A percentile compares a stretch with the other conserved stretches of the same genome.
Evolutionary conservation across 306 rosid genomes (phyloP).

Genomic region (Astragalus glycyphyllos): DNA sequence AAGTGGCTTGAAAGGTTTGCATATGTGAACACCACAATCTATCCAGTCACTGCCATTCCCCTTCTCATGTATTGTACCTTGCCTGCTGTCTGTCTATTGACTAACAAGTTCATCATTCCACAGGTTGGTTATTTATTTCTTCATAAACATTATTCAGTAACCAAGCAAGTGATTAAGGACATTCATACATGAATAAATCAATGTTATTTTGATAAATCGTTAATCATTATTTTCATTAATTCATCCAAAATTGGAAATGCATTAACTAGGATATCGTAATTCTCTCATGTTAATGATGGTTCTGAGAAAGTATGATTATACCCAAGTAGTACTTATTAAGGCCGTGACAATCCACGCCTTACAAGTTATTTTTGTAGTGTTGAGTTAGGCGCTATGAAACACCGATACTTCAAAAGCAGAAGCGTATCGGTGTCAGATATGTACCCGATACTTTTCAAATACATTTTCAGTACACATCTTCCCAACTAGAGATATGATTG

Average conservation of each 20-base stretch:
- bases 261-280: slow-evolving; percentile 10
- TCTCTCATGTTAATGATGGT: not conserved
- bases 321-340: no score
- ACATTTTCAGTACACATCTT: no score
- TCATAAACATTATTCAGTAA: not conserved
- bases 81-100: slow-evolving; percentile 96
- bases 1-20: slow-evolving; percentile 97
- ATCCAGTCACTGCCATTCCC: slow-evolving; percentile 89
- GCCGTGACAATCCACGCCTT: no score
- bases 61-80: slow-evolving; percentile 90
- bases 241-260: slow-evolving; percentile 11
- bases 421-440: no score
- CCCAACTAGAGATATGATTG: no score
- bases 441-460: no score
- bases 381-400: not conserved
- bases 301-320: no score
- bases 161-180: slow-evolving; percentile 3
- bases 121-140: slow-evolving; percentile 67
- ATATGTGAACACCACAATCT: slow-evolving; percentile 94
- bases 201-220: no score
- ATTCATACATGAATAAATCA: not conserved
- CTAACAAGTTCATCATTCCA: slow-evolving; percentile 97
- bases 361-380: not conserved
- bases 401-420: no score
- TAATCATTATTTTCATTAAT: no score